phyloP scores from a whole-genome alignment of 1,139 yeast genomes.

The Lodderomyces theae region DNA sequence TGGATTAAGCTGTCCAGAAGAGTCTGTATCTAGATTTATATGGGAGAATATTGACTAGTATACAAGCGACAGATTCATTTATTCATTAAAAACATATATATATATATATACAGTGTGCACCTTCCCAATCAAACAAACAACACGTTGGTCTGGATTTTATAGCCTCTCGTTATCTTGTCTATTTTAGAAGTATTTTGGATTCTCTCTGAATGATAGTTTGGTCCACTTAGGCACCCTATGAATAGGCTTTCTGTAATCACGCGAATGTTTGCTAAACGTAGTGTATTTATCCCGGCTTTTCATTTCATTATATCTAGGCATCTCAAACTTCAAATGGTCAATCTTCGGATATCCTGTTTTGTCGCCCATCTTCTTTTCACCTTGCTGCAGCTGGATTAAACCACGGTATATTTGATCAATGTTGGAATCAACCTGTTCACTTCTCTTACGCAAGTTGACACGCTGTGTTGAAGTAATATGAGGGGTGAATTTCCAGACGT shows the following conservation, averaged over 20 bases:
- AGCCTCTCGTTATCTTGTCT: not conserved
- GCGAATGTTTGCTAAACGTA: conserved; percentile 71
- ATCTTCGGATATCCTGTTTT: conserved; percentile 51
- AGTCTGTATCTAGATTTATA: conserved; percentile 62
- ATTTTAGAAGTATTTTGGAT: conserved; percentile 69
- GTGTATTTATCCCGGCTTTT: conserved; percentile 79
- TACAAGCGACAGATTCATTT: not conserved
- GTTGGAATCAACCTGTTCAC: conserved; percentile 77
- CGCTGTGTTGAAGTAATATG: conserved; percentile 82
- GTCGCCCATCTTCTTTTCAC: conserved; percentile 26
- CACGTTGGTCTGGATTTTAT: no score
- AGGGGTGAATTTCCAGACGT: conserved; percentile 70
- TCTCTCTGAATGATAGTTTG: conserved; percentile 72
- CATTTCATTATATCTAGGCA: conserved; percentile 86
- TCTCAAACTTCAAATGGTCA: conserved; percentile 50
- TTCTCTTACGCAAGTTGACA: conserved; percentile 75
- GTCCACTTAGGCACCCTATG: conserved; percentile 93
- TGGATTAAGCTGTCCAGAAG: conserved; percentile 59
- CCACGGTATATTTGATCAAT: conserved; percentile 69
- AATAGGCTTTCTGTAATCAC: conserved; percentile 81
- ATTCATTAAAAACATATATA: conserved; percentile 3
- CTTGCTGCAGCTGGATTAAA: conserved; percentile 25
- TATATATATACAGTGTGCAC: conserved; percentile 1
- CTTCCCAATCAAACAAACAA: no score
- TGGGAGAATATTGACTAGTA: conserved; percentile 56